These are phyloP conservation scores for Synchytrium microbalum DNA, from an alignment of 371 early-diverging fungal genomes.

Conservation along the genomic window DNA sequence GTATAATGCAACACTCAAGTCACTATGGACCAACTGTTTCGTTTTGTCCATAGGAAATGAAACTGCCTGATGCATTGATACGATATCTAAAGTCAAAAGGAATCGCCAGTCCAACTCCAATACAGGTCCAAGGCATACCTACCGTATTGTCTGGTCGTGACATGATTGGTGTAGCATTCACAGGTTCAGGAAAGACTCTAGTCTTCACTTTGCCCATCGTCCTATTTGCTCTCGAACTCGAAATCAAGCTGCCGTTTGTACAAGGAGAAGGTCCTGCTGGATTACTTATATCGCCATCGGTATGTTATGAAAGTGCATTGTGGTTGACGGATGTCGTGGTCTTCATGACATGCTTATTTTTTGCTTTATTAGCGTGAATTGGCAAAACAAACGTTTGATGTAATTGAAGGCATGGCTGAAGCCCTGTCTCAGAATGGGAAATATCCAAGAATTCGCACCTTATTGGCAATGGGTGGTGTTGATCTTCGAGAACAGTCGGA, in stretches of 20 bases:
- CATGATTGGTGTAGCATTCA: slow-evolving; percentile 70
- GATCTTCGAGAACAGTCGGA: slow-evolving; percentile 77
- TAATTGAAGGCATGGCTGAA: slow-evolving; percentile 55
- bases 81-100: slow-evolving; percentile 37
- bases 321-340: too few species aligned
- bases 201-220: slow-evolving; percentile 62
- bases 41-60: slow-evolving; percentile 43
- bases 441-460: slow-evolving; percentile 61
- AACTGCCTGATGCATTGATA: slow-evolving; percentile 39
- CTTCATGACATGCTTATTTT: too few species aligned
- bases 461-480: slow-evolving; percentile 94
- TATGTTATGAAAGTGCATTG: slow-evolving; percentile 27
- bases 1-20: background rate
- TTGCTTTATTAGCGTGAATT: slow-evolving; percentile 81
- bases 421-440: slow-evolving; percentile 45
- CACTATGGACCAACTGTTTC: too few species aligned
- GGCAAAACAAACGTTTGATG: slow-evolving; percentile 78
- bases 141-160: slow-evolving; percentile 54
- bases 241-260: slow-evolving; percentile 65
- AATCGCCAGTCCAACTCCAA: slow-evolving; percentile 54
- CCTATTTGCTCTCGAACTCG: slow-evolving; percentile 75
- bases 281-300: slow-evolving; percentile 82
- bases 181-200: slow-evolving; percentile 67
- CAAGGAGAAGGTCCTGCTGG: slow-evolving; percentile 86
- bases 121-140: slow-evolving; percentile 65